phyloP scores from a whole-genome alignment of 768 basidiomycete genomes.

The Phaeotremella fagi region DNA sequence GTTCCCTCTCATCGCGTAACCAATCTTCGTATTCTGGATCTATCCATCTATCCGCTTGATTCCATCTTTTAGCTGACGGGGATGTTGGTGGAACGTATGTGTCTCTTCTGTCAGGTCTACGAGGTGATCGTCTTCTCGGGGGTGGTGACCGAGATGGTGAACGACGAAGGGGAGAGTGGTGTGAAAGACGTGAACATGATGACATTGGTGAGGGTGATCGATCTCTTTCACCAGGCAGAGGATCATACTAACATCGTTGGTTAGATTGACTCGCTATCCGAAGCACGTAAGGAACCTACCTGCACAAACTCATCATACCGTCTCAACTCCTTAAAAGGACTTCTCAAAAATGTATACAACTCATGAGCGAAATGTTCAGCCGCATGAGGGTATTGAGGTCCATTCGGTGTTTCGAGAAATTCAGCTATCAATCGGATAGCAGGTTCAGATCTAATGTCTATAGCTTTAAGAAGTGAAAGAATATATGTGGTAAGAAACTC shows the following conservation, averaged over 20 bases:
- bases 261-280: too few species aligned
- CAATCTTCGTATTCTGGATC: conserved; percentile 34
- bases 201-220: background rate
- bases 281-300: conserved; percentile 53
- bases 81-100: conserved; percentile 27
- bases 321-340: conserved; percentile 77
- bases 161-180: too few species aligned
- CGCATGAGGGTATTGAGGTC: conserved; percentile 54
- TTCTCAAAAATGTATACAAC: conserved; percentile 80
- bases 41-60: conserved; percentile 34
- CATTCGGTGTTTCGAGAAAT: conserved; percentile 65
- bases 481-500: conserved; percentile 91
- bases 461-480: conserved; percentile 81
- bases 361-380: conserved; percentile 96
- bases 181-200: conserved; percentile 16
- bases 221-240: conserved; percentile 9
- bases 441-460: conserved; percentile 79
- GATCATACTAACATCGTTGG: conserved; percentile 43
- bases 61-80: conserved; percentile 21
- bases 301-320: conserved; percentile 77
- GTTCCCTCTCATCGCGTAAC: conserved; percentile 23
- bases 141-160: conserved; percentile 2
- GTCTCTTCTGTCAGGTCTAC: conserved; percentile 26
- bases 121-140: background rate
- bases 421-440: conserved; percentile 74